Percentiles rank a stretch among this genome's conserved stretches.
These are phyloP conservation scores for Davidsoniella virescens DNA, from an alignment of 2,329 filamentous ascomycete species.

Conservation along the genomic window DNA sequence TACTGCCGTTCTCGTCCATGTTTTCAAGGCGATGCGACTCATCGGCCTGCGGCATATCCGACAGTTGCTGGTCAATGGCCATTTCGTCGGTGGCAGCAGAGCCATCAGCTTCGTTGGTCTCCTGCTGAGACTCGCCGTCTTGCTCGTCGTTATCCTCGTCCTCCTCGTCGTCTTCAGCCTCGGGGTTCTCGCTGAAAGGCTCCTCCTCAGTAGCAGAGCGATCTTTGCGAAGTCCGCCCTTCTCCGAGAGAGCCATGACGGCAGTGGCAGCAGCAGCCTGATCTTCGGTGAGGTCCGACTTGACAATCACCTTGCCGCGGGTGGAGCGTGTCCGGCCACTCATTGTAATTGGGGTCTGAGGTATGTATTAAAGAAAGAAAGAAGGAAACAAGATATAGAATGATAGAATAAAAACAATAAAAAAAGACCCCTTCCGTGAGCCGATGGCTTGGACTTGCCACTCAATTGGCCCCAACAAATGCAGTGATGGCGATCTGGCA, in stretches of 20 bases:
- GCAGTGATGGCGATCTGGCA: neutral
- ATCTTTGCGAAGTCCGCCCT: constrained; percentile 5
- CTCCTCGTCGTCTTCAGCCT: constrained; percentile 1
- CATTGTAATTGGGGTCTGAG: constrained; percentile 3
- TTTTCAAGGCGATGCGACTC: constrained; percentile 12
- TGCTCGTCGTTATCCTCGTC: constrained; percentile 1
- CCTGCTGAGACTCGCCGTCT: neutral
- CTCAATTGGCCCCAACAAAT: neutral
- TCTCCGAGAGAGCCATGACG: constrained; percentile 12
- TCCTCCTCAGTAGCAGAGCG: constrained; percentile 6
- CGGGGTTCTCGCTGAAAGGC: neutral
- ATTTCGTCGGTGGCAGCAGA: constrained; percentile 7
- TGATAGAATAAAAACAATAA: too few relatives aligned
- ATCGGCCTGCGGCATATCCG: neutral
- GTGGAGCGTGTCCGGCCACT: constrained; percentile 12
- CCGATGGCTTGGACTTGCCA: too few relatives aligned
- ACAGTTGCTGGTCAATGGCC: constrained; percentile 11
- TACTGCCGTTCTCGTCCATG: constrained; percentile 12
- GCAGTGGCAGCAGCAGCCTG: constrained; percentile 12
- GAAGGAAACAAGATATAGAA: too few relatives aligned
- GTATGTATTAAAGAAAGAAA: too few relatives aligned
- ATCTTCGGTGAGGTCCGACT: constrained; percentile 6
- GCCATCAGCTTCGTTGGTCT: neutral
- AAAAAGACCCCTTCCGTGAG: too few relatives aligned
- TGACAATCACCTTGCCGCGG: constrained; percentile 4